Evolutionary conservation across 495 filamentous ascomycete genomes (phyloP), one percentile per base, ranked within the genome.

Genomic region (Xylaria grammica): DNA sequence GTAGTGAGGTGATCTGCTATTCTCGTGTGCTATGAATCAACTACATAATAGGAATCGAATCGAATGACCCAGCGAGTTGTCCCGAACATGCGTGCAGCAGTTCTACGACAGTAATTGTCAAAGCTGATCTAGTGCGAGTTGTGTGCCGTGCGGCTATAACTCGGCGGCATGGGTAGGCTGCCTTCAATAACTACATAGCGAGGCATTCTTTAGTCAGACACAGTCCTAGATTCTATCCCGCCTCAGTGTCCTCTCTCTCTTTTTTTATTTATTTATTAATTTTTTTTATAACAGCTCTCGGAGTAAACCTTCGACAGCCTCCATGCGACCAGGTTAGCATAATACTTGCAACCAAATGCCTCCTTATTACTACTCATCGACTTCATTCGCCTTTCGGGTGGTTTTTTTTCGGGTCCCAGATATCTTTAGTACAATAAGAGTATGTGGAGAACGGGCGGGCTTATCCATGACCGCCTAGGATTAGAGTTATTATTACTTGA

Each of bases 401-500:
- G 42, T 26, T 19, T 59, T 26, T 19, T 59, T 57, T 57, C 54
- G 56, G 40, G 27, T 46, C 55, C 42, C 30, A 48, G 36, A 48
- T 48, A 34, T 59, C 26, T 57, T 48, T 59, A 46, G 56, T 59
- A 19, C 20, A 42, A 42, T 27, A 59, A 59, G 42, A 42, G 42
- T 46, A 44, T 48, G 56, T 19, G 55, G 55, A 34, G 55, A 59
- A 45, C 38, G 32, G 27, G 54, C 54, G 55, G 40, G 19, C 55
- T 45, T 46, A 40, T 56, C 53, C 53, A 56, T 34, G 29, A 32
- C 22, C 22, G 34, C 13, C 56, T 34, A 48, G 56, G 56, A 48
- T 59, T 36, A 59, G 56, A 48, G 56, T 59, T 59, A 48, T 59
- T 48, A 48, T 59, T 46, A 59, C 56, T 36, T 46, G 56, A 59